Evolutionary conservation across 305 asterid species (phyloP).

Genomic region (Fraxinus angustifolia): DNA sequence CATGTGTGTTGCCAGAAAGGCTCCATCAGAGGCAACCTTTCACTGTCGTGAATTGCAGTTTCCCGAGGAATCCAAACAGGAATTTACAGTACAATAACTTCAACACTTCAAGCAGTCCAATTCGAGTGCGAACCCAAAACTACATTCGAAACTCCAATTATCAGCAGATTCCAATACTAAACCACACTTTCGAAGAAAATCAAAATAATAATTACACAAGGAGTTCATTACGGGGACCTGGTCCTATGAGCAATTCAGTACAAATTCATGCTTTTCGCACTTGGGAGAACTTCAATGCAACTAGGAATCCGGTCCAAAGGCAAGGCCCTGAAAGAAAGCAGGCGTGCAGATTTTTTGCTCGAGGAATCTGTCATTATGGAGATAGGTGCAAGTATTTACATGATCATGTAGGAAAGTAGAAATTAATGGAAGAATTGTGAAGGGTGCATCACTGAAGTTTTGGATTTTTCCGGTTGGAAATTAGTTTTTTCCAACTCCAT

Average conservation of each 20-base stretch:
- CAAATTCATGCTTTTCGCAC: not conserved
- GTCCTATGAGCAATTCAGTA: slow-evolving; percentile 14
- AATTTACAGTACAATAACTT: not conserved
- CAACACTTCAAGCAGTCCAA: not conserved
- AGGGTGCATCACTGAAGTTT: slow-evolving; percentile 2
- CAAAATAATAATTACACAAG: not conserved
- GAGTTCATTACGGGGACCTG: slow-evolving; percentile 6
- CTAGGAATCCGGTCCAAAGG: slow-evolving; percentile 17
- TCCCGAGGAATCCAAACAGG: slow-evolving; percentile 1
- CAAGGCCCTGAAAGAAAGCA: slow-evolving; percentile 27
- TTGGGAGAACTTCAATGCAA: slow-evolving; percentile 8
- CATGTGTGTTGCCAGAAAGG: slow-evolving; percentile 21
- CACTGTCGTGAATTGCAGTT: slow-evolving; percentile 21
- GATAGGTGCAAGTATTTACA: slow-evolving; percentile 60
- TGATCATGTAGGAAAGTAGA: slow-evolving; percentile 19
- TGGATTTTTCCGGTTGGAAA: not conserved
- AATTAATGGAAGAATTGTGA: not conserved
- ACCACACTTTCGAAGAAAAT: slow-evolving; percentile 11
- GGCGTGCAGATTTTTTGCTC: slow-evolving; percentile 47
- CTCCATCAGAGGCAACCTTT: slow-evolving; percentile 43
- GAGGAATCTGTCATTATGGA: slow-evolving; percentile 67
- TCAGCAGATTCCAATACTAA: not conserved
- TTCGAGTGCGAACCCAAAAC: slow-evolving; percentile 4
- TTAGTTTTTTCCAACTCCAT: not conserved
- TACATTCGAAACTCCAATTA: slow-evolving; percentile 4